Conservation (phyloP, 768 basidiomycete species). For the Lentinula sp. region DNA sequence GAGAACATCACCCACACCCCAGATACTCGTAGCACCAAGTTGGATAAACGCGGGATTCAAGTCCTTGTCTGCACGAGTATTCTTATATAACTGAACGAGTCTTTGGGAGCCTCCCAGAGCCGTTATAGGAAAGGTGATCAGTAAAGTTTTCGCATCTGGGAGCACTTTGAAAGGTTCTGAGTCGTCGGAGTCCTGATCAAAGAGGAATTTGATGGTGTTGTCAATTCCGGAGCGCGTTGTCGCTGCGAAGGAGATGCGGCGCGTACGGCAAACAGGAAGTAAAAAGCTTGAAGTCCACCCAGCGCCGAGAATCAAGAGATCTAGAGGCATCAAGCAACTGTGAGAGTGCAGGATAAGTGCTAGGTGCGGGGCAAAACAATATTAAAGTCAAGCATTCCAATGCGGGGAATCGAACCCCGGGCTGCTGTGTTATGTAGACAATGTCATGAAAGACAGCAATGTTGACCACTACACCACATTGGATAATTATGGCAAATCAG, state of each 20-base stretch:
- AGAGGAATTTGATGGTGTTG: conserved; percentile 47
- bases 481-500: not conserved
- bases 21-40: conserved; percentile 56
- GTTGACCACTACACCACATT: conserved; percentile 2
- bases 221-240: conserved; percentile 49
- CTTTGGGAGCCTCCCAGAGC: conserved; percentile 36
- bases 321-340: not conserved
- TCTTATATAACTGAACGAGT: conserved; percentile 39
- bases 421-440: not conserved
- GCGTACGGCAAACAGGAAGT: conserved; percentile 40
- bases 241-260: conserved; percentile 36
- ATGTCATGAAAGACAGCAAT: not conserved
- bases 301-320: conserved; percentile 47
- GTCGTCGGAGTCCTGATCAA: conserved; percentile 45
- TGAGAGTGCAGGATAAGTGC: too few relatives aligned
- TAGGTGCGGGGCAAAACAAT: too few relatives aligned
- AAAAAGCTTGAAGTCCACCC: conserved; percentile 65
- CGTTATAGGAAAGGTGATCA: conserved; percentile 54
- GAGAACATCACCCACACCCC: conserved; percentile 37
- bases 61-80: conserved; percentile 20
- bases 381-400: not conserved
- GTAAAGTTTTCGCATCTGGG: conserved; percentile 47
- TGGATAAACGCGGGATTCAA: conserved; percentile 42
- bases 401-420: conserved; percentile 2
- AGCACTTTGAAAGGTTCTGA: conserved; percentile 35